Evolutionary conservation across 208 protist species (phyloP).

Genomic region (Acanthamoeba castellanii): DNA sequence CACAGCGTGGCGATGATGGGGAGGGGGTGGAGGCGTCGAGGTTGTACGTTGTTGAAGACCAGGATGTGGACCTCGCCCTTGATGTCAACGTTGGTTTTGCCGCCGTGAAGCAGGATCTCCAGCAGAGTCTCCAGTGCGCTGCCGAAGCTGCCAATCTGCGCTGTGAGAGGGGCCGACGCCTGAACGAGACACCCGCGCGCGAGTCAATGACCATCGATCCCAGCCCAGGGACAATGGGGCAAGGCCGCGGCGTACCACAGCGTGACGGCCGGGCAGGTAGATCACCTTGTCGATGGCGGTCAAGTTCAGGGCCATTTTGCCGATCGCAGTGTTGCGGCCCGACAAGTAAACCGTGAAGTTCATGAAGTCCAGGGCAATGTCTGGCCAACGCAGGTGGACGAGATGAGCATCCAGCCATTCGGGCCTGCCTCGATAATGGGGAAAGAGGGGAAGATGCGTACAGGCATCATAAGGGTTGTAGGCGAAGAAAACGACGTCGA

Average conservation of each 20-base stretch:
- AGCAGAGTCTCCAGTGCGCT: not conserved
- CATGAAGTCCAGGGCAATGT: not conserved
- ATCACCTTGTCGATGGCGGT: not conserved
- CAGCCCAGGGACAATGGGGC: no score
- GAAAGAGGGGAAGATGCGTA: not conserved
- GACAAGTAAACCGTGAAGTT: not conserved
- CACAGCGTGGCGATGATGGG: no score
- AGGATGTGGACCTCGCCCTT: not conserved
- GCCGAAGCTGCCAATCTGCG: not conserved
- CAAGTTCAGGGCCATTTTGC: not conserved
- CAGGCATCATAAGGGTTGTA: not conserved
- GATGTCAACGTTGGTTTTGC: not conserved
- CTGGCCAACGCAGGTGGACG: not conserved
- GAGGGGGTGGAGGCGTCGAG: not conserved
- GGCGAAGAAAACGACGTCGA: not conserved
- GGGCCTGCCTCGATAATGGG: not conserved
- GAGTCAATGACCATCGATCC: not conserved
- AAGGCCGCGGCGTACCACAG: not conserved
- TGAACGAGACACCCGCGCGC: not conserved
- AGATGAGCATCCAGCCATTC: not conserved
- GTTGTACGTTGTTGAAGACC: constrained; percentile 1
- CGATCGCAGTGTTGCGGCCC: not conserved
- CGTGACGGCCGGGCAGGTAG: not conserved
- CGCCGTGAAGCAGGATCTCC: constrained; percentile 9
- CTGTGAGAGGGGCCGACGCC: not conserved